phyloP scores from a whole-genome alignment of 179 eudicot genomes.

The Vitellaria paradoxa region DNA sequence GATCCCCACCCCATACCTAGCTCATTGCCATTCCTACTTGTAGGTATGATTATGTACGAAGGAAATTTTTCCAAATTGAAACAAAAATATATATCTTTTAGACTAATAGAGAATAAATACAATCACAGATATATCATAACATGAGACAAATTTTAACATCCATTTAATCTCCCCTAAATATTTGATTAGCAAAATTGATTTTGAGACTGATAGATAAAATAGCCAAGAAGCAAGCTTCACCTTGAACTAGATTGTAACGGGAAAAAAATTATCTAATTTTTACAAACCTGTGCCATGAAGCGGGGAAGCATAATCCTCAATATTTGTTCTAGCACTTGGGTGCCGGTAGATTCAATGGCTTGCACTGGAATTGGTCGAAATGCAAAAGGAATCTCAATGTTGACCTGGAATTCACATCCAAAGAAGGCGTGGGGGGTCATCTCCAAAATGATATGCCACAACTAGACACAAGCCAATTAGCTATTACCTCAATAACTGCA shows the following conservation, averaged over 20 bases:
- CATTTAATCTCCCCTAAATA: not conserved
- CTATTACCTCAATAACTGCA: slow-evolving; percentile 68
- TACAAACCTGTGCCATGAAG: slow-evolving; percentile 78
- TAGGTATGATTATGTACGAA: not conserved
- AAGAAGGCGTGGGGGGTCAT: not conserved
- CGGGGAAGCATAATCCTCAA: slow-evolving; percentile 83
- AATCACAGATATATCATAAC: not conserved
- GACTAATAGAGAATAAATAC: not conserved
- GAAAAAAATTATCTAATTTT: not conserved
- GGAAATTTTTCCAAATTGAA: not conserved
- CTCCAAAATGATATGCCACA: not conserved
- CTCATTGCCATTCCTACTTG: no score
- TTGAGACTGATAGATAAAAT: not conserved
- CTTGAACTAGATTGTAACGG: not conserved
- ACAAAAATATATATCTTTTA: not conserved
- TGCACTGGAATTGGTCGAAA: slow-evolving; percentile 70
- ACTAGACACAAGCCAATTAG: not conserved
- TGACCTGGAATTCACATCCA: slow-evolving; percentile 50
- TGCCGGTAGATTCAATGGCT: slow-evolving; percentile 76
- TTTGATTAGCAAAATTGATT: not conserved
- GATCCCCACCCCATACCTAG: no score
- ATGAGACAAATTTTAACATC: not conserved
- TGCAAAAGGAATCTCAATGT: slow-evolving; percentile 83
- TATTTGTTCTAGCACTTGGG: slow-evolving; percentile 74
- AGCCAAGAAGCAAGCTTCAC: not conserved